These are phyloP conservation scores for Paramecium primaurelia DNA, from an alignment of 73 alveolate genomes.

Conservation along the genomic window DNA sequence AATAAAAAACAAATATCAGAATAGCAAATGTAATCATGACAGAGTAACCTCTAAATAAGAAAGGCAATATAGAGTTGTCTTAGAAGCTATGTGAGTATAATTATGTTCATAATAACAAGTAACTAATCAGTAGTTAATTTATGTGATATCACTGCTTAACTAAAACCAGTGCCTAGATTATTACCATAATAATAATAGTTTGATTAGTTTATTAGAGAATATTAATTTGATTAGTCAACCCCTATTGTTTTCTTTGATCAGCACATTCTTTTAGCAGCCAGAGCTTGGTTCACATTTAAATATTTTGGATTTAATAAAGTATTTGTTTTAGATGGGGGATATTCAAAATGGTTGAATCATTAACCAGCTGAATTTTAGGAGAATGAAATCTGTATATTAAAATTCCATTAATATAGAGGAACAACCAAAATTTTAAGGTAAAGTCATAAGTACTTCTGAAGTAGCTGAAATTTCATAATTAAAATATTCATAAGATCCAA, in stretches of 20 bases:
- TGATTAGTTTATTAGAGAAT: background rate
- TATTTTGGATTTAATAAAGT: background rate
- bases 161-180: background rate
- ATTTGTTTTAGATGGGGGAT: conserved; percentile 20
- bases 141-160: background rate
- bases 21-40: background rate
- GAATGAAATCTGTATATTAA: background rate
- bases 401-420: background rate
- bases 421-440: background rate
- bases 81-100: background rate
- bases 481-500: background rate
- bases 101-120: background rate
- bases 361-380: background rate
- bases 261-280: background rate
- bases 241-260: conserved; percentile 3
- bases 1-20: background rate
- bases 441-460: background rate
- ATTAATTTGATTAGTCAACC: background rate
- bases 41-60: background rate
- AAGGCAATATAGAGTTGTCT: background rate
- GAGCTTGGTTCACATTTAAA: conserved; percentile 30
- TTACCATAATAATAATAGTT: background rate
- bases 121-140: background rate
- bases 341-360: conserved; percentile 67
- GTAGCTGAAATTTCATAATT: background rate